phyloP scores from a whole-genome alignment of 108 stramenopile genomes.

The Nitzschia palea region DNA sequence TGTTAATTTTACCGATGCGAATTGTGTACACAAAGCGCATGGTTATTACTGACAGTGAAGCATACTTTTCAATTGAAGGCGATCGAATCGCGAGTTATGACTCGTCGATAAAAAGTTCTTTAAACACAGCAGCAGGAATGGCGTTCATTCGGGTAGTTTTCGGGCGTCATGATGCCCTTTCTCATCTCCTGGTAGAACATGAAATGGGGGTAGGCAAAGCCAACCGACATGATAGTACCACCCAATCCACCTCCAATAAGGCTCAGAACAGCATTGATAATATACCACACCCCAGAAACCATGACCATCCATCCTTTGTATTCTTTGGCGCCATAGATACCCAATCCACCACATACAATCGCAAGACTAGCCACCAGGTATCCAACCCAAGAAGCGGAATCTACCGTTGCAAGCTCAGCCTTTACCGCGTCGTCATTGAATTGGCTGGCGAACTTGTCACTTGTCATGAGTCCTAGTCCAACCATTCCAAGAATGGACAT shows the following conservation, averaged over 20 bases:
- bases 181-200: conserved; percentile 25
- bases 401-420: not conserved
- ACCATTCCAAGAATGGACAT: not conserved
- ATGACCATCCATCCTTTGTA: conserved; percentile 29
- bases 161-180: conserved; percentile 31
- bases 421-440: conserved; percentile 9
- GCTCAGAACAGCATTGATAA: not conserved
- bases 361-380: not conserved
- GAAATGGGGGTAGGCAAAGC: conserved; percentile 43
- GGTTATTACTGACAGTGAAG: too few species aligned
- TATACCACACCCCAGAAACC: conserved; percentile 8
- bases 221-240: not conserved
- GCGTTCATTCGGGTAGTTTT: conserved; percentile 36
- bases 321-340: conserved; percentile 28
- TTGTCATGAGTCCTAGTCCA: conserved; percentile 1
- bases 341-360: not conserved
- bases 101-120: too few species aligned
- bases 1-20: too few species aligned
- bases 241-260: not conserved
- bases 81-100: too few species aligned
- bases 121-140: conserved; percentile 41
- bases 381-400: not conserved
- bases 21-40: too few species aligned
- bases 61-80: too few species aligned
- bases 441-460: not conserved